These are phyloP conservation scores for Coelastrella sp. DNA, from an alignment of 139 green algal genomes.

Conservation along the genomic window DNA sequence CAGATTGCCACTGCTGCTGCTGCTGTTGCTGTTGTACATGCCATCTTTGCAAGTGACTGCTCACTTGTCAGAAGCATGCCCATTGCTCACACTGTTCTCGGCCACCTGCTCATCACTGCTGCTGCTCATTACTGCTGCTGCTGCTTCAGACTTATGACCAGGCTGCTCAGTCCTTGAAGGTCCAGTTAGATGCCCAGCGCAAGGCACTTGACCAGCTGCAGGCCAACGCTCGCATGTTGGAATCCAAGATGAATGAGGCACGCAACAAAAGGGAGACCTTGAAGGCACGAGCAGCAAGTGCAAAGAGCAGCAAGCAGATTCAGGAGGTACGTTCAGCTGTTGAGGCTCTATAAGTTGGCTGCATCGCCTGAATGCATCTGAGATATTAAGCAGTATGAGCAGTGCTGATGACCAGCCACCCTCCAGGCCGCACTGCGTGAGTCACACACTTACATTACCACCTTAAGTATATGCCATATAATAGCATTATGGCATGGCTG, in stretches of 20 bases:
- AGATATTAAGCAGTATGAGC: no score
- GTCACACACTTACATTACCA: no score
- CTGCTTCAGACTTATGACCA: conserved; percentile 80
- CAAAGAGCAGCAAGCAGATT: conserved; percentile 75
- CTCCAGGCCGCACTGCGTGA: no score
- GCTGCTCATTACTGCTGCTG: conserved; percentile 86
- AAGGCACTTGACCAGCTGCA: conserved; percentile 90
- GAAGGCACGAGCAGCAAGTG: conserved; percentile 92
- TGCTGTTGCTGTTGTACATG: background rate
- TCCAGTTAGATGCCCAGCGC: conserved; percentile 85
- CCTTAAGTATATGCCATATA: no score
- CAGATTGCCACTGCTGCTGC: background rate
- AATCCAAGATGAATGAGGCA: conserved; percentile 87
- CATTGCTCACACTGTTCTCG: background rate
- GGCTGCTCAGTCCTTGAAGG: conserved; percentile 73
- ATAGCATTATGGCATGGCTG: no score
- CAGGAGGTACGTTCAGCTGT: conserved; percentile 47
- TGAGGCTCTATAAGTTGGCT: background rate
- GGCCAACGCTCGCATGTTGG: conserved; percentile 81
- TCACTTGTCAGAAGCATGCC: background rate
- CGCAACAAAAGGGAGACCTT: conserved; percentile 92
- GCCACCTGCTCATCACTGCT: conserved; percentile 85
- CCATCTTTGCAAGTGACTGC: background rate
- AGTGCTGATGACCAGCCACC: background rate
- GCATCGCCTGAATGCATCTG: background rate